Evolutionary conservation across 768 basidiomycete species (phyloP).

Genomic region (Amanita phalloides): DNA sequence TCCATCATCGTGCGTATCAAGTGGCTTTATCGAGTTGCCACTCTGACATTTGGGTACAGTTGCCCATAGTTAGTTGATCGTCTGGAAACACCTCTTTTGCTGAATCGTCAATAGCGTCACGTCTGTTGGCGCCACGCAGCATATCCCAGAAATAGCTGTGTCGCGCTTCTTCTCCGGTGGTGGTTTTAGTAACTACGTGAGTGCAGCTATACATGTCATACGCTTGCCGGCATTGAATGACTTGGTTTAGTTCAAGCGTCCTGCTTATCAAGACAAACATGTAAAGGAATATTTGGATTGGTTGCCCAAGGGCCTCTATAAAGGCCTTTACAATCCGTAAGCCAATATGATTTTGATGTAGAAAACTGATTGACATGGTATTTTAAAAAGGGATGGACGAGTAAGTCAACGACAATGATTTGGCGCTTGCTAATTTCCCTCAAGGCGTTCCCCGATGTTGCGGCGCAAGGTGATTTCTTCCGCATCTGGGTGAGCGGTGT

Average conservation of each 20-base stretch:
- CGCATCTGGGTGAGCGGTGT: slow-evolving; percentile 31
- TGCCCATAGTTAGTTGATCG: slow-evolving; percentile 36
- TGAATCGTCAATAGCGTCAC: slow-evolving; percentile 40
- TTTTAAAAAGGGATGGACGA: slow-evolving; percentile 30
- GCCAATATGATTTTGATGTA: slow-evolving; percentile 9
- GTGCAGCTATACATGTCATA: slow-evolving; percentile 4
- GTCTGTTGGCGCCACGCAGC: slow-evolving; percentile 50
- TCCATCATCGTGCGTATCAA: slow-evolving; percentile 34
- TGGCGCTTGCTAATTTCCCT: background rate
- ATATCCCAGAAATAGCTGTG: slow-evolving; percentile 42
- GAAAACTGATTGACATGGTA: background rate
- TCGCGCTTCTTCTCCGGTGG: slow-evolving; percentile 50
- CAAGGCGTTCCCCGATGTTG: slow-evolving; percentile 53
- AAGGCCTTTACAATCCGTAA: slow-evolving; percentile 44
- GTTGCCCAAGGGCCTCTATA: slow-evolving; percentile 31
- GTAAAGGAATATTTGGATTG: slow-evolving; percentile 27
- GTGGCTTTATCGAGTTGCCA: slow-evolving; percentile 18
- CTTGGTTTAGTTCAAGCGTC: slow-evolving; percentile 11
- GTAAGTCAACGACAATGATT: slow-evolving; percentile 20
- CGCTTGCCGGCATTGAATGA: background rate
- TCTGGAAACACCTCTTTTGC: background rate
- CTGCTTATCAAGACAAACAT: slow-evolving; percentile 30
- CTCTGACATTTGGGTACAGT: slow-evolving; percentile 9
- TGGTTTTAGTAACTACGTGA: slow-evolving; percentile 61
- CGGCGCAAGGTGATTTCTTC: slow-evolving; percentile 44